Percentiles rank a stretch among this genome's conserved stretches.
Evolutionary conservation across 148 eudicot genomes (phyloP).

Genomic region (Persicaria maculosa): DNA sequence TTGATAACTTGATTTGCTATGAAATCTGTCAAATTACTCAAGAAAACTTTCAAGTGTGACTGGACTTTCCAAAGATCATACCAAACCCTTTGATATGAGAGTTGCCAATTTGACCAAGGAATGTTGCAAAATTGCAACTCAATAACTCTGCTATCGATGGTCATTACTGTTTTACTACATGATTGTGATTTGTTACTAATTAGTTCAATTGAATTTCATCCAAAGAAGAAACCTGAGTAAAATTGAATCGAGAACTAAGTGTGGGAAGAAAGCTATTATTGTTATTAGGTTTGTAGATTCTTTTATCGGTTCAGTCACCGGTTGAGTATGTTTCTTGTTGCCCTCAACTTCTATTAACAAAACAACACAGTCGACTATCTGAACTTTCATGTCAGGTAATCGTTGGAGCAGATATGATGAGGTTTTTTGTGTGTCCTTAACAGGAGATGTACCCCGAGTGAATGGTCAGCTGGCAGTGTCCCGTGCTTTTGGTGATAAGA

Average conservation of each 20-base stretch:
- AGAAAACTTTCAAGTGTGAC: neutral
- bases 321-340: neutral
- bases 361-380: neutral
- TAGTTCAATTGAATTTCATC: neutral
- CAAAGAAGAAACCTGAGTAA: no score
- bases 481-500: conserved; percentile 77
- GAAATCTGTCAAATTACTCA: neutral
- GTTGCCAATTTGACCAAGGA: no score
- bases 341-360: neutral
- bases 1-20: no score
- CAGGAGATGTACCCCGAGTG: conserved; percentile 74
- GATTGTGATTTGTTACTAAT: neutral
- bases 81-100: no score
- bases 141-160: no score
- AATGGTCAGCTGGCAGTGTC: conserved; percentile 76
- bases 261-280: no score
- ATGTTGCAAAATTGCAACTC: no score
- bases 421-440: neutral
- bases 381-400: neutral
- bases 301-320: neutral
- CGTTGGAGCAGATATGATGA: neutral
- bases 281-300: neutral
- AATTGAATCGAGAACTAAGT: no score
- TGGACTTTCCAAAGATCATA: no score
- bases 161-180: neutral